Conservation (phyloP, 2,329 filamentous ascomycete species). For the Sporothrix euskadiensis region DNA sequence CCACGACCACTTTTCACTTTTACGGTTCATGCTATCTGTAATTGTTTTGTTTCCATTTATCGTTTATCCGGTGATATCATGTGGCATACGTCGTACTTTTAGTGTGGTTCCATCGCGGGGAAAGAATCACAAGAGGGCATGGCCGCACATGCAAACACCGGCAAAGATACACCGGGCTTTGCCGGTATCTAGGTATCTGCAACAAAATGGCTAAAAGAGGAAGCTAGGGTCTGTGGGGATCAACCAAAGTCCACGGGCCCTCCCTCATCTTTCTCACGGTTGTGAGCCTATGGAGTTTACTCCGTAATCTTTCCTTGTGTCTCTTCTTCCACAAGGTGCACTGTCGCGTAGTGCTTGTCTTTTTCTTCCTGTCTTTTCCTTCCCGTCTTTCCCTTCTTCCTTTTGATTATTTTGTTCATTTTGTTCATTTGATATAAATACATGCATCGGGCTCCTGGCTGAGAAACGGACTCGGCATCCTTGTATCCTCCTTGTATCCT, state of each 20-base stretch:
- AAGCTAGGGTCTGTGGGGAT: slow-evolving; percentile 3
- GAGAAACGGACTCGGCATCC: slow-evolving; percentile 1
- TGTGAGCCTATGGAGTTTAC: not conserved
- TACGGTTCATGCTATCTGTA: not conserved
- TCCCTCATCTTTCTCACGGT: not conserved
- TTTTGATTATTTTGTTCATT: not conserved
- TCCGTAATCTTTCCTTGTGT: not conserved
- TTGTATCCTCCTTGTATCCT: not conserved
- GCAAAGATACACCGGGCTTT: not conserved
- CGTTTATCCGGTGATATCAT: not conserved
- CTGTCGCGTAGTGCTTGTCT: not conserved
- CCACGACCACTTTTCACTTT: not conserved
- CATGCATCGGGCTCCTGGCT: slow-evolving; percentile 4
- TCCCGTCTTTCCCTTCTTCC: not conserved
- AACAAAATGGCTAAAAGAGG: not conserved
- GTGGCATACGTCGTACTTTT: not conserved
- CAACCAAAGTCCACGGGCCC: not conserved
- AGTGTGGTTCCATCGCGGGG: not conserved
- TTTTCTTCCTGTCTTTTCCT: too few relatives aligned
- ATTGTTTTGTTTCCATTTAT: not conserved
- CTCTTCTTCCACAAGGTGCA: not conserved
- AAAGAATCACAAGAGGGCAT: not conserved
- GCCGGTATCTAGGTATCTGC: slow-evolving; percentile 11
- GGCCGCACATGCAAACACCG: not conserved
- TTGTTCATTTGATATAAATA: not conserved